Conservation (phyloP, 1,284 basidiomycete genomes). For the Heterobasidion occidentale region DNA sequence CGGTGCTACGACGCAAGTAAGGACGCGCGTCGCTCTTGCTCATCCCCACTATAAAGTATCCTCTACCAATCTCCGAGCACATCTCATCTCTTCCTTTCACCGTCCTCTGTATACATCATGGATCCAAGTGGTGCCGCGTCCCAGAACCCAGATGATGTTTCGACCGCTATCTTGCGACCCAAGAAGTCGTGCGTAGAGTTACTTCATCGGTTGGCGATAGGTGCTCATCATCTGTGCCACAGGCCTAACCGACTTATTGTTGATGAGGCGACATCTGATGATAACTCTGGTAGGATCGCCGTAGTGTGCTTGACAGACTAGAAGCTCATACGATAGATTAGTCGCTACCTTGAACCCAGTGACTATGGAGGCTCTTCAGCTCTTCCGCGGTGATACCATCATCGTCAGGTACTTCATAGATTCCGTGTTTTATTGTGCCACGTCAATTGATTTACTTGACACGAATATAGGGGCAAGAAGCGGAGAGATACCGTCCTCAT, state of each 20-base stretch:
- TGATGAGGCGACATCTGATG: conserved; percentile 86
- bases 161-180: conserved; percentile 90
- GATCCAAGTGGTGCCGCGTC: conserved; percentile 75
- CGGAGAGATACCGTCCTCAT: conserved; percentile 94
- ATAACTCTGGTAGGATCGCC: conserved; percentile 69
- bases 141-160: conserved; percentile 74
- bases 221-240: conserved; percentile 9
- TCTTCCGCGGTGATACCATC: conserved; percentile 95
- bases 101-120: conserved; percentile 27
- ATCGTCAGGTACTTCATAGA: conserved; percentile 64
- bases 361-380: conserved; percentile 91
- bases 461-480: conserved; percentile 75
- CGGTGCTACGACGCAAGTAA: conserved; percentile 18
- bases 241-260: conserved; percentile 94
- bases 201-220: neutral
- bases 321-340: conserved; percentile 15
- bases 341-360: conserved; percentile 93
- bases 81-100: neutral
- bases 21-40: conserved; percentile 38
- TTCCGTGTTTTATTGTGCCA: conserved; percentile 1
- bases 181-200: conserved; percentile 84
- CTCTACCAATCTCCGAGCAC: neutral
- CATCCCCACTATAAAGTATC: conserved; percentile 17
- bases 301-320: neutral
- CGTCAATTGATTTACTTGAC: neutral